phyloP scores from a whole-genome alignment of 768 basidiomycete species.

The Cystofilobasidium bisporidii region DNA sequence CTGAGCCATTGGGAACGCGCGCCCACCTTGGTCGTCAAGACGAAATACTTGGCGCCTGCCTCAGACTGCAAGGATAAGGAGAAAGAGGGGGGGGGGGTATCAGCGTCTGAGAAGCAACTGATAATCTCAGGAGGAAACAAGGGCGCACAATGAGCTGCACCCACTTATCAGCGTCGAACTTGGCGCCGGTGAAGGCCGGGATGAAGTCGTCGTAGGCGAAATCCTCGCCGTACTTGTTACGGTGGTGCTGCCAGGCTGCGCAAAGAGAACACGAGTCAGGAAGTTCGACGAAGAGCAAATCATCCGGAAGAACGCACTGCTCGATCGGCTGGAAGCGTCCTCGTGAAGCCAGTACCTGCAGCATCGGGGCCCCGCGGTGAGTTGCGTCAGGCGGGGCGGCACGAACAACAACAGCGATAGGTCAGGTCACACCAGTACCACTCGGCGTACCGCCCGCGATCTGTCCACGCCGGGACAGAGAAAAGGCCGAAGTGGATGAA shows the following conservation, averaged over 20 bases:
- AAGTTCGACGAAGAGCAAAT: slow-evolving; percentile 37
- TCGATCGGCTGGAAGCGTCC: background rate
- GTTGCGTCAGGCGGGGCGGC: too few species aligned
- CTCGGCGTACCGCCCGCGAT: slow-evolving; percentile 45
- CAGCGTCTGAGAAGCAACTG: too few species aligned
- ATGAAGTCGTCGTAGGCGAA: slow-evolving; percentile 55
- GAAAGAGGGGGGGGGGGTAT: background rate
- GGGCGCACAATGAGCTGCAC: slow-evolving; percentile 45
- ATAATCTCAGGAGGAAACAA: background rate
- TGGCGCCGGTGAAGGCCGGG: slow-evolving; percentile 47
- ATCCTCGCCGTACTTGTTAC: slow-evolving; percentile 43
- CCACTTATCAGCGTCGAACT: slow-evolving; percentile 52
- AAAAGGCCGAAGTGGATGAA: slow-evolving; percentile 44
- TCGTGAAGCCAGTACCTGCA: slow-evolving; percentile 33
- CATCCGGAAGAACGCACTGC: slow-evolving; percentile 1
- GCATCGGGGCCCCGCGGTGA: background rate
- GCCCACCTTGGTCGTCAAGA: slow-evolving; percentile 46
- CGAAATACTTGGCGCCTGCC: slow-evolving; percentile 56
- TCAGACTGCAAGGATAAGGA: slow-evolving; percentile 31
- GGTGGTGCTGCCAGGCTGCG: slow-evolving; percentile 48
- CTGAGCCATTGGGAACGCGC: background rate
- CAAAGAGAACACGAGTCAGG: slow-evolving; percentile 41
- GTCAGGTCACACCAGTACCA: slow-evolving; percentile 45
- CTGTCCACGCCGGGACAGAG: slow-evolving; percentile 31
- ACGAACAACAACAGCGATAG: slow-evolving; percentile 28